phyloP scores from a whole-genome alignment of 371 early-diverging fungal genomes.

The Zopfochytrium polystomum region DNA sequence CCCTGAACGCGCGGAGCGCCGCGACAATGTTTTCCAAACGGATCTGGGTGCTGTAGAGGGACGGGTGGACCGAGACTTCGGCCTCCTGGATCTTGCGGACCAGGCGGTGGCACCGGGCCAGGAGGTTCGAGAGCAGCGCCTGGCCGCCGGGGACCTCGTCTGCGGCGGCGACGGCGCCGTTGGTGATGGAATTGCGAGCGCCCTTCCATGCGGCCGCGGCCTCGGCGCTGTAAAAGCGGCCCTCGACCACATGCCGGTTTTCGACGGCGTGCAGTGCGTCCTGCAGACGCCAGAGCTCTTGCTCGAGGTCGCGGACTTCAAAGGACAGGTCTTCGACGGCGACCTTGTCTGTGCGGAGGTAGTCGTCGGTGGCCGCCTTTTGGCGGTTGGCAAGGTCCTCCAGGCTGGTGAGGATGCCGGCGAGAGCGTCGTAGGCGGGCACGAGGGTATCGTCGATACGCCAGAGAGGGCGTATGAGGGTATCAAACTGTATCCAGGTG shows the following conservation, averaged over 20 bases:
- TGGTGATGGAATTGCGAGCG: not conserved
- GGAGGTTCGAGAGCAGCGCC: constrained; percentile 28
- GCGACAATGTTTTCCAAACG: constrained; percentile 25
- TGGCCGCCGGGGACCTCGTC: constrained; percentile 34
- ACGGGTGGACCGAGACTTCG: constrained; percentile 26
- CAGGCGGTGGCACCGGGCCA: constrained; percentile 31
- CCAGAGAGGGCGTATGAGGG: constrained; percentile 38
- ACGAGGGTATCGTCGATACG: constrained; percentile 38
- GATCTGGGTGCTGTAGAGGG: constrained; percentile 20
- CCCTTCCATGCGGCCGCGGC: constrained; percentile 18
- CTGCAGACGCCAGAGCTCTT: constrained; percentile 21
- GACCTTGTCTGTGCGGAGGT: not conserved
- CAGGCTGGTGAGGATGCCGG: constrained; percentile 24
- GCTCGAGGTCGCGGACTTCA: constrained; percentile 10
- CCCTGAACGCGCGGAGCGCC: constrained; percentile 19
- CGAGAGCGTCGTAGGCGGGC: constrained; percentile 37
- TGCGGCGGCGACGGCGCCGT: not conserved
- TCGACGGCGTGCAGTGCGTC: constrained; percentile 27
- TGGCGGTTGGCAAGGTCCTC: constrained; percentile 21
- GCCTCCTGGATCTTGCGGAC: constrained; percentile 26
- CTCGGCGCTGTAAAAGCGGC: constrained; percentile 22
- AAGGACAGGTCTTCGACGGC: constrained; percentile 5
- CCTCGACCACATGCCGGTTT: constrained; percentile 22
- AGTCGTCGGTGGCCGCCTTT: not conserved
- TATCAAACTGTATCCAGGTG: constrained; percentile 36